These are phyloP conservation scores for Aspergillus thermomutatus DNA, from an alignment of 2,329 filamentous ascomycete species.

Conservation along the genomic window DNA sequence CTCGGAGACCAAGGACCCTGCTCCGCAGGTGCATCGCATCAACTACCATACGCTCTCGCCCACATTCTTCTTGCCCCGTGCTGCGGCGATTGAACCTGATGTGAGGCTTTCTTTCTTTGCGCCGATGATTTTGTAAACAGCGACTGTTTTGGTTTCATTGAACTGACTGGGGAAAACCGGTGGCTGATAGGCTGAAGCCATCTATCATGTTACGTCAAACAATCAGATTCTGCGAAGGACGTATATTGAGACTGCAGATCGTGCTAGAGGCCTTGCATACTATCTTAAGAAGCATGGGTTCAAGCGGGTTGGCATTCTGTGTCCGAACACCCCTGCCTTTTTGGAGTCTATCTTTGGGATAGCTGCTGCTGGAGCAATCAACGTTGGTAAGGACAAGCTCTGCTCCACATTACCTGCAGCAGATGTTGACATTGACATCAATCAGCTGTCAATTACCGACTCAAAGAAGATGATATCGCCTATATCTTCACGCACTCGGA, in stretches of 20 bases:
- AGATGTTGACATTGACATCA: neutral
- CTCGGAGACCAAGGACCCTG: constrained; percentile 18
- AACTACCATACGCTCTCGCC: constrained; percentile 67
- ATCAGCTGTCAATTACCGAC: constrained; percentile 63
- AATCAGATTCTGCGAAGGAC: constrained; percentile 68
- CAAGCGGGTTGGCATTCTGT: constrained; percentile 78
- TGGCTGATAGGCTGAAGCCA: constrained; percentile 61
- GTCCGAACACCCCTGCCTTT: constrained; percentile 92
- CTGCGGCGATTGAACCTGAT: constrained; percentile 82
- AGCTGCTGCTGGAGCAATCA: constrained; percentile 72
- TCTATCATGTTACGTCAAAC: constrained; percentile 81
- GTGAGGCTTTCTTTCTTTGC: constrained; percentile 33
- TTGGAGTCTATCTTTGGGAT: constrained; percentile 87
- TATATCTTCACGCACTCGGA: constrained; percentile 90
- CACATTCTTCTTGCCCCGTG: constrained; percentile 80
- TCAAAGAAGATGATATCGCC: constrained; percentile 79
- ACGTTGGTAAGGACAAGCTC: constrained; percentile 53
- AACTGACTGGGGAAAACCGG: neutral
- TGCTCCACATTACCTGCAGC: neutral
- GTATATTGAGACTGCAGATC: constrained; percentile 80
- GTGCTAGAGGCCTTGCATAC: constrained; percentile 83
- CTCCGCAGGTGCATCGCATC: constrained; percentile 30
- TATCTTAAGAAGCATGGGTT: constrained; percentile 72
- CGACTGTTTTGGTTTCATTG: neutral
- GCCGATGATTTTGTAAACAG: neutral